Evolutionary conservation across 495 filamentous ascomycete species (phyloP).

Genomic region (Podospora didyma): DNA sequence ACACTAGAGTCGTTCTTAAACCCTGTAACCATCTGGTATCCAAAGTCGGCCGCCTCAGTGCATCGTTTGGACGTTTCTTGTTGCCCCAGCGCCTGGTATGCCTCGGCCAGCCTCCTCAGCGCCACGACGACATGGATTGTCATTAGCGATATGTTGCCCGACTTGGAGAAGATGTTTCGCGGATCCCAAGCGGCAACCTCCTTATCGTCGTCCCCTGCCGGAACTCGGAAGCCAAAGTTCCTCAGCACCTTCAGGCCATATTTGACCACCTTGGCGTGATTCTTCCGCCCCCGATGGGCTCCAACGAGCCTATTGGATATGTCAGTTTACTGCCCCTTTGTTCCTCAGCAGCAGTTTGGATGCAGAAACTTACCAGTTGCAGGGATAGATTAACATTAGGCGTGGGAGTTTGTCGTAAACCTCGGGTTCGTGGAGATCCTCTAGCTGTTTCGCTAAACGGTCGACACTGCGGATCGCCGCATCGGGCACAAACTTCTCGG

Average conservation of each 20-base stretch:
- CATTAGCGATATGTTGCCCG: slow-evolving; percentile 27
- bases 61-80: slow-evolving; percentile 24
- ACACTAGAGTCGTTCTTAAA: slow-evolving; percentile 28
- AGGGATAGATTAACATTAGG: slow-evolving; percentile 39
- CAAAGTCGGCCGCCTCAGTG: slow-evolving; percentile 30
- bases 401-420: slow-evolving; percentile 35
- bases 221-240: slow-evolving; percentile 40
- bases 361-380: slow-evolving; percentile 22
- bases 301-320: slow-evolving; percentile 19
- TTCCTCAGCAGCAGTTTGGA: neutral
- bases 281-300: slow-evolving; percentile 34
- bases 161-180: slow-evolving; percentile 16
- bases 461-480: slow-evolving; percentile 29
- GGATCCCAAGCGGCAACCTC: slow-evolving; percentile 21
- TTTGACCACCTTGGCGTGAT: slow-evolving; percentile 34
- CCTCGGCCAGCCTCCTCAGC: slow-evolving; percentile 34
- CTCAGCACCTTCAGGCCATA: slow-evolving; percentile 33
- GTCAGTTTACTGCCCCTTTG: neutral
- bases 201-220: slow-evolving; percentile 17
- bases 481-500: slow-evolving; percentile 19
- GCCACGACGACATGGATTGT: slow-evolving; percentile 37
- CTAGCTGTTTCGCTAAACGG: slow-evolving; percentile 27
- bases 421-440: slow-evolving; percentile 32
- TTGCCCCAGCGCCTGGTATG: slow-evolving; percentile 26
- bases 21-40: slow-evolving; percentile 37